Evolutionary conservation across 768 basidiomycete genomes (phyloP).

Genomic region (Mycena venus): DNA sequence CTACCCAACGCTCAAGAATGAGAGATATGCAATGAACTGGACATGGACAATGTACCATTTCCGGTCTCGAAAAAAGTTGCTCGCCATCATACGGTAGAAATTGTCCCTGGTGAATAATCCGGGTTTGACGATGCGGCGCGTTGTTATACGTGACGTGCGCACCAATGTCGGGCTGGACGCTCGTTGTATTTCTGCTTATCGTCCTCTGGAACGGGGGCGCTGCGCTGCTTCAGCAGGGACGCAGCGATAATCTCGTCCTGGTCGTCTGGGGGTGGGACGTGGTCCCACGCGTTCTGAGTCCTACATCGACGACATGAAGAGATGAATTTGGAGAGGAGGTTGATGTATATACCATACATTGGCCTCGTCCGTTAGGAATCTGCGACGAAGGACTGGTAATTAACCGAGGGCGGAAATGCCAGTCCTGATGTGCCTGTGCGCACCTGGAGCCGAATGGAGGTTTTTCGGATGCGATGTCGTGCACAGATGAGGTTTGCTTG

Average conservation of each 20-base stretch:
- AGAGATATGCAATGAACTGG: neutral
- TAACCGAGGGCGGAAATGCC: neutral
- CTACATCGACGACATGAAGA: no score
- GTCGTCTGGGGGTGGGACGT: slow-evolving; percentile 86
- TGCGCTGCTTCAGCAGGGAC: slow-evolving; percentile 78
- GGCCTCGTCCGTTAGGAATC: slow-evolving; percentile 77
- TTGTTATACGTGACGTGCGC: slow-evolving; percentile 24
- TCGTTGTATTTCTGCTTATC: slow-evolving; percentile 81
- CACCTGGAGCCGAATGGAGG: slow-evolving; percentile 83
- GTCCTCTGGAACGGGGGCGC: slow-evolving; percentile 78
- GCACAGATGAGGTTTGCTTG: slow-evolving; percentile 74
- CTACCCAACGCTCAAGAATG: slow-evolving; percentile 46
- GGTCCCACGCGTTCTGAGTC: slow-evolving; percentile 93
- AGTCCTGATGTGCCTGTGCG: slow-evolving; percentile 24
- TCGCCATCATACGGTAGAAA: slow-evolving; percentile 89
- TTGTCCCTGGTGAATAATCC: slow-evolving; percentile 79
- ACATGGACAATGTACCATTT: slow-evolving; percentile 72
- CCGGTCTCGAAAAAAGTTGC: slow-evolving; percentile 94
- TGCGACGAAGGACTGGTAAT: slow-evolving; percentile 38
- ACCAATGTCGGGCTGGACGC: slow-evolving; percentile 83
- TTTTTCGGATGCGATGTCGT: slow-evolving; percentile 64
- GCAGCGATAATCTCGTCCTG: slow-evolving; percentile 80
- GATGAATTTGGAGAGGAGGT: no score
- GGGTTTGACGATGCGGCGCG: slow-evolving; percentile 7
- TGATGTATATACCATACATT: no score